These are phyloP conservation scores for Stephanodiscus triporus DNA, from an alignment of 108 stramenopile genomes.

Conservation along the genomic window DNA sequence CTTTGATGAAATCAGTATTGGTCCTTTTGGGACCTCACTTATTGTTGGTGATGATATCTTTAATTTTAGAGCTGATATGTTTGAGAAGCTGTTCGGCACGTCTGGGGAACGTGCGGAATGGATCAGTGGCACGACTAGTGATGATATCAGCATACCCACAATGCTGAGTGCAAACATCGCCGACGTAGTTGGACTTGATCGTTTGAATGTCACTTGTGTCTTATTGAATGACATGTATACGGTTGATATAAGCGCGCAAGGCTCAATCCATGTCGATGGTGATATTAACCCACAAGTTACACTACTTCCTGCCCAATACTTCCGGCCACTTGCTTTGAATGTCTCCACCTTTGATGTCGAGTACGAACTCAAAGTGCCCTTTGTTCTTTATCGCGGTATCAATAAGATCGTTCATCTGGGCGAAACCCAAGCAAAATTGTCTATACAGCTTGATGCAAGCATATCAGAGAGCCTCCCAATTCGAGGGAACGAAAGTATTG, in stretches of 20 bases:
- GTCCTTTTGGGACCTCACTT: conserved; percentile 16
- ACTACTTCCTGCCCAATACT: neutral
- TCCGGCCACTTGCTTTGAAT: neutral
- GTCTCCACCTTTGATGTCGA: neutral
- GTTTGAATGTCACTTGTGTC: conserved; percentile 13
- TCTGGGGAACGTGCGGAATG: neutral
- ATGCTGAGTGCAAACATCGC: neutral
- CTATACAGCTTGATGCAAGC: neutral
- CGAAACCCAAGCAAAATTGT: conserved; percentile 2
- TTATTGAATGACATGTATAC: conserved; percentile 6
- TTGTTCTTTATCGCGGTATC: conserved; percentile 2
- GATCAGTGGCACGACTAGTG: conserved; percentile 9
- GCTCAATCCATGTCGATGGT: neutral
- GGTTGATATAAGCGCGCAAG: neutral
- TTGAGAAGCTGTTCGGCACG: conserved; percentile 18
- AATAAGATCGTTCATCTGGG: conserved; percentile 3
- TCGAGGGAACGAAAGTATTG: neutral
- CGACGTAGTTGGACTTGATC: neutral
- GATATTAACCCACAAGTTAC: neutral
- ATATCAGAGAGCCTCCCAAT: conserved; percentile 9
- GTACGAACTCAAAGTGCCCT: neutral
- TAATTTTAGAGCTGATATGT: conserved; percentile 13
- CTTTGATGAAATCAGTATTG: conserved; percentile 21
- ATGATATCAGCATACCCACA: neutral
- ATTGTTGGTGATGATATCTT: conserved; percentile 5